Evolutionary conservation across 2,329 filamentous ascomycete species (phyloP).

Genomic region (Fusarium verrucosum): DNA sequence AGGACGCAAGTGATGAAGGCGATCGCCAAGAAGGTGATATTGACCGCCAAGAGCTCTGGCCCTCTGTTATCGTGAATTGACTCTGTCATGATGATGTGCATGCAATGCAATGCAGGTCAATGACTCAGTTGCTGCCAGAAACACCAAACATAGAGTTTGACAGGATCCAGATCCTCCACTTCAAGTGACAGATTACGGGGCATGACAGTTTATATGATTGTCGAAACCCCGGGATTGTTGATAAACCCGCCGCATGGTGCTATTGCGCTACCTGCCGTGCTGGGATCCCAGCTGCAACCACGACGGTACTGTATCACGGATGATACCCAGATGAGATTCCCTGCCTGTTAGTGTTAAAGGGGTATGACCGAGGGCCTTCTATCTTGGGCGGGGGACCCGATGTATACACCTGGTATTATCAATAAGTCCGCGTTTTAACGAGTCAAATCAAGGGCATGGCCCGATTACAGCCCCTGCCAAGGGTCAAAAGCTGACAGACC

Average conservation of each 20-base stretch:
- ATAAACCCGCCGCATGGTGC: background rate
- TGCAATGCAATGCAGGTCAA: too few relatives aligned
- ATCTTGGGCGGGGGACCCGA: too few relatives aligned
- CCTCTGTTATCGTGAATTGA: slow-evolving; percentile 44
- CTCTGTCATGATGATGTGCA: slow-evolving; percentile 26
- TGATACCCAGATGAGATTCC: background rate
- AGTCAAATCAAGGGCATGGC: background rate
- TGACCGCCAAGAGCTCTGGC: slow-evolving; percentile 47
- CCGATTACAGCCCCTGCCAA: background rate
- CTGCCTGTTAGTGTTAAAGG: too few relatives aligned
- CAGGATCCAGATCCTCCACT: slow-evolving; percentile 7
- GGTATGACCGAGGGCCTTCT: too few relatives aligned
- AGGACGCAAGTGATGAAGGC: slow-evolving; percentile 43
- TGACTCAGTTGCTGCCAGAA: background rate
- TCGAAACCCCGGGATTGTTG: background rate
- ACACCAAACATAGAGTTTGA: slow-evolving; percentile 2
- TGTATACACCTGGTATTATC: background rate
- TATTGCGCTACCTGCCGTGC: slow-evolving; percentile 6
- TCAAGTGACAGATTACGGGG: background rate
- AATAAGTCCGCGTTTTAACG: background rate
- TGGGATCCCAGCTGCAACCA: slow-evolving; percentile 4
- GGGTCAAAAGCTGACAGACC: too few relatives aligned
- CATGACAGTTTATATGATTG: slow-evolving; percentile 16
- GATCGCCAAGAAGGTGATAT: slow-evolving; percentile 41
- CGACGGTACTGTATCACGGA: background rate